A percentile compares a stretch with the other conserved stretches of the same genome.
These are phyloP conservation scores for Thecaphora frezii DNA, from an alignment of 1,284 basidiomycete genomes.

Conservation along the genomic window DNA sequence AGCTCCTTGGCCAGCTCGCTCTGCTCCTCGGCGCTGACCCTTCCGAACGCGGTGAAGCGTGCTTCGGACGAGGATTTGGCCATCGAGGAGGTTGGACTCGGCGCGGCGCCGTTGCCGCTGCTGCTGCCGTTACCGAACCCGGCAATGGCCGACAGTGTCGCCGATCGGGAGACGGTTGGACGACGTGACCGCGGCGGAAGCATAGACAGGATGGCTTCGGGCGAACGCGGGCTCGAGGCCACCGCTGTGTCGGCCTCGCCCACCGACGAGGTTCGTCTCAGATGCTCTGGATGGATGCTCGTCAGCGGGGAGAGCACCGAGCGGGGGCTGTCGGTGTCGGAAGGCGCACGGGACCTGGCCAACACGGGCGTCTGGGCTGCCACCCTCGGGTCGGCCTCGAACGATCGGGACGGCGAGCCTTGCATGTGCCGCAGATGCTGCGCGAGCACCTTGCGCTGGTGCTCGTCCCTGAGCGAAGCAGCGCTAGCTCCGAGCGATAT, in stretches of 20 bases:
- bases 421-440: constrained; percentile 28
- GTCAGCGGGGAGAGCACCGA: background rate
- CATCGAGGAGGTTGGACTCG: background rate
- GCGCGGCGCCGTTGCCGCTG: too few relatives aligned
- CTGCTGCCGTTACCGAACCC: too few relatives aligned
- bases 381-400: constrained; percentile 3
- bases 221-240: background rate
- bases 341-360: background rate
- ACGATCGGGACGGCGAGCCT: constrained; percentile 9
- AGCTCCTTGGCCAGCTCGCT: constrained; percentile 23
- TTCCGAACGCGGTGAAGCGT: background rate
- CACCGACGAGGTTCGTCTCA: background rate
- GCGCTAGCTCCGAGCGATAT: constrained; percentile 25
- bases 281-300: background rate
- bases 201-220: background rate
- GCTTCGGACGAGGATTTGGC: background rate
- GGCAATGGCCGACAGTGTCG: background rate
- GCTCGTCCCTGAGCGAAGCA: constrained; percentile 19
- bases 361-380: background rate
- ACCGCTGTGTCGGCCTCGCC: too few relatives aligned
- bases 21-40: constrained; percentile 2
- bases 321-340: background rate
- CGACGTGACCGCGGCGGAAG: background rate
- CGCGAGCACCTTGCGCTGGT: constrained; percentile 26
- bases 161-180: background rate